Base-by-base conservation (phyloP, 2,329 filamentous ascomycete genomes). In the Helotiales sp. region DNA sequence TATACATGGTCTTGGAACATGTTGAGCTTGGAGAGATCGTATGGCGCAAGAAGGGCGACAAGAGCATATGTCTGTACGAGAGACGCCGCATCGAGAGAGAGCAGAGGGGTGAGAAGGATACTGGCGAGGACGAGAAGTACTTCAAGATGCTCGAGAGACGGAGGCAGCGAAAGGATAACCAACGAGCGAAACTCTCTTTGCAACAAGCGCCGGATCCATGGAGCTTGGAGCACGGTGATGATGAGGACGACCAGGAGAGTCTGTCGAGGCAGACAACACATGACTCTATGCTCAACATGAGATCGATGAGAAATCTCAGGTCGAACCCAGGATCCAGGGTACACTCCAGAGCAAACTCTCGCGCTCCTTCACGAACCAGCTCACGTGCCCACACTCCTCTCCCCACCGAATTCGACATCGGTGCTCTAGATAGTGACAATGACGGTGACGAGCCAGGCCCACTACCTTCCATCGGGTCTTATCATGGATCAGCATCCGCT, bases 1-100 rank as follows among this genome's bases (percentile, higher is more conserved):
- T 99, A 69, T 99, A 99, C 81, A 95, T 99, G 81, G 93, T 98
- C 22, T 86, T 99, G 50, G 96, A 99, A 79, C 95, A 95, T 79
- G 94, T 97, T 65, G 93, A 97, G 77, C 86, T 95, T 47, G 95
- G 96, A 61, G 96, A 99, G 80, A 93, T 99, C 65, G 87, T 93
- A 57, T 99, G 96, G 96, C 89, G 96, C 63, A 95, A 91, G 78
- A 93, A 94, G 80, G 95, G 93, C 6, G 84, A 93, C 6, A 91
- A 90, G 64, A 91, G 93, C 75, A 91, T 98, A 71, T 92, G 92
- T 73, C 84, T 89, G 34, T 90, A 93, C 74, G 96, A 99, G 78
- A 92, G 93, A 73, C 86, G 89, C 66, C 88, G 94, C 64, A 87
- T 96, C 72, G 91, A 96, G 77, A 87, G 88, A 61, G 91, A 93